Evolutionary conservation across 192 early-diverging fungal species (phyloP), one percentile per base, ranked within the genome.

Genomic region (Paraglomus occultum): DNA sequence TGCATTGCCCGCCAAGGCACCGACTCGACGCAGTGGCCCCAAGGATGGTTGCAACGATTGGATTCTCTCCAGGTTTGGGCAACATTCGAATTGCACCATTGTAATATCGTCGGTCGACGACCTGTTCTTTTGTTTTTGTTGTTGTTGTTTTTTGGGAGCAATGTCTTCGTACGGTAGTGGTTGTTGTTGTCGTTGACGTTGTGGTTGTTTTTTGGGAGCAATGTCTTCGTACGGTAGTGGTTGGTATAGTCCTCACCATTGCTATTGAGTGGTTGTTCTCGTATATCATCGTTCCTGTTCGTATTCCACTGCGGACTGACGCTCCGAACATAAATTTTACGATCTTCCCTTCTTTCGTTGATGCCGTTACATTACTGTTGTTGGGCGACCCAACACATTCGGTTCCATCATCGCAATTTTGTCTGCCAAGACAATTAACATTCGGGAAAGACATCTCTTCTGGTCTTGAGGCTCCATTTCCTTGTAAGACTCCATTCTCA

Each of bases 401-500:
- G 64, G 0, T 17, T 64, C 23, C 61, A 64, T 64, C 45, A 48
- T 64, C 14, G 17, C 45, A n/a, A 67, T 67, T 18, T 53, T 67
- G 15, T 40, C 8, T n/a, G 40, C 40, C n/a, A 53, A 45, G 4
- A 45, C 31, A 67, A 67, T 67, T 31, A 8, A 1, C 64, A 59
- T 60, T 17, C 17, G 6, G 18, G 17, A 8, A 39, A 60, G 38
- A 60, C 2, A 38, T 43, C 1, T 43, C 43, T 60, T 42, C 58
- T 39, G 40, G 58, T 14, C 38, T 31, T 9, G 18, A 18, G 9
- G 18, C 52, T 18, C 18, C 18, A 54, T 8, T 14, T 54, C 31
- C 52, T 55, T 55, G 20, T 55, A 45, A 67, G n/a, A 52, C 20
- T 67, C 42, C 42, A 67, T 67, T 54, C 15, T 54, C 65, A 67